Base-by-base conservation (phyloP, 768 basidiomycete species). In the Leccinellum luteum region DNA sequence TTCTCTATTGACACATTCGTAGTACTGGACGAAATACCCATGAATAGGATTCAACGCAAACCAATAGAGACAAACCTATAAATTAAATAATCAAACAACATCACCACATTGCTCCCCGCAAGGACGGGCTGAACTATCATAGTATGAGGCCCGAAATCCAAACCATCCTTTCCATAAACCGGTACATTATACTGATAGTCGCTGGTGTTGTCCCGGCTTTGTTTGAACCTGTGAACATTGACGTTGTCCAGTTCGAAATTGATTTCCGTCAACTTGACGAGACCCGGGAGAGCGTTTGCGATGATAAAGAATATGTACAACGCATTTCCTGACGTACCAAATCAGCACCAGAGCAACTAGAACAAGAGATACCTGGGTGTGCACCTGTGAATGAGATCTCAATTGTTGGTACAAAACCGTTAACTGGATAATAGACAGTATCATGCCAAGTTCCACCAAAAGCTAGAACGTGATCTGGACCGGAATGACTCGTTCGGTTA, bases 371-470 rank as follows among this genome's bases (percentile, higher is more conserved):
- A 47, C 1, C 6, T 9, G 2, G 12, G 15, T 6, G 19, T 56
- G 2, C 38, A 58, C 66, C 66, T 23, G 51, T 58, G 7, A 62
- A 67, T 12, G 52, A 38, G 23, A 66, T 50, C 3, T 57, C 12
- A 12, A 67, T 34, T 3, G 15, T 14, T 32, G 23, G 60, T 9
- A 28, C 6, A 25, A 3, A 23, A 0, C 8, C 27, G 1, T 8
- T 4, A 7, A 3, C 2, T 3, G 43, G 35, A 48, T 1, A 0
- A 10, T 10, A 62, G 13, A 58, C 64, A 7, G 35, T 1, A 5
- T 62, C 65, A 13, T 66, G 65, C 65, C 65, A 66, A 34, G 66
- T 66, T 4, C 50, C 54, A 4, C 62, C 34, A 25, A 57, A 60
- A 4, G 25, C 60, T 17, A 6, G 10, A 1, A 43, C 9, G 4